These are phyloP conservation scores for Rhizopogon vesiculosus DNA, from an alignment of 768 basidiomycete genomes.

Conservation along the genomic window DNA sequence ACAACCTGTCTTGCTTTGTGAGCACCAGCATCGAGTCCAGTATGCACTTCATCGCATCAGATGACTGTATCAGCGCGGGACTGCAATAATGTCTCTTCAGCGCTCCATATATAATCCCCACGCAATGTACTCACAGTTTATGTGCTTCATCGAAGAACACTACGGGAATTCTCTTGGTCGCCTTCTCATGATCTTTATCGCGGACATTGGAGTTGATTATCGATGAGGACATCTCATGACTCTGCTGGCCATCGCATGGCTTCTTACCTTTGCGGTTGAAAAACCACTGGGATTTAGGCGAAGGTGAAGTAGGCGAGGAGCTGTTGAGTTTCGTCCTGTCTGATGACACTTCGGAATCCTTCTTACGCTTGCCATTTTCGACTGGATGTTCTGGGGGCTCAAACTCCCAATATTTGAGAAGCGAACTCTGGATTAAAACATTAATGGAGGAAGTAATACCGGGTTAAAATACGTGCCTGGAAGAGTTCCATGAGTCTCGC, in stretches of 20 bases:
- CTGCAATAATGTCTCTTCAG: constrained; percentile 29
- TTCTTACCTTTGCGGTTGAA: constrained; percentile 21
- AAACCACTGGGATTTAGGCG: constrained; percentile 23
- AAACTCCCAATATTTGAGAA: constrained; percentile 72
- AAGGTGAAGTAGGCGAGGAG: constrained; percentile 19
- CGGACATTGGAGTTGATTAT: constrained; percentile 11
- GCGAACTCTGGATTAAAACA: constrained; percentile 45
- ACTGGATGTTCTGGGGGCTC: constrained; percentile 30
- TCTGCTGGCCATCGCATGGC: constrained; percentile 23
- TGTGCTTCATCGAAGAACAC: constrained; percentile 87
- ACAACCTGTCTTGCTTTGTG: constrained; percentile 83
- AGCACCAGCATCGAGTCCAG: constrained; percentile 84
- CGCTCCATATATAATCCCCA: neutral
- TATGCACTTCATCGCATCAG: constrained; percentile 78
- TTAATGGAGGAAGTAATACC: neutral
- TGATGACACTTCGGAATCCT: constrained; percentile 31
- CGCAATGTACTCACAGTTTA: constrained; percentile 49
- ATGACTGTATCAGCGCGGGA: constrained; percentile 70
- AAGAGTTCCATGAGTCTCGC: constrained; percentile 83
- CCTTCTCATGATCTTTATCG: constrained; percentile 30
- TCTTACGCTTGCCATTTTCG: constrained; percentile 10
- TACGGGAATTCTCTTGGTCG: constrained; percentile 67
- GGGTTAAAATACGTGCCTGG: constrained; percentile 39
- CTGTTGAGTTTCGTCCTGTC: constrained; percentile 39
- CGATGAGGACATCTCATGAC: constrained; percentile 26